A percentile compares a stretch with the other conserved stretches of the same genome.
Evolutionary conservation across 352 stramenopile genomes (phyloP).

Genomic region (Phytophthora citrophthora): DNA sequence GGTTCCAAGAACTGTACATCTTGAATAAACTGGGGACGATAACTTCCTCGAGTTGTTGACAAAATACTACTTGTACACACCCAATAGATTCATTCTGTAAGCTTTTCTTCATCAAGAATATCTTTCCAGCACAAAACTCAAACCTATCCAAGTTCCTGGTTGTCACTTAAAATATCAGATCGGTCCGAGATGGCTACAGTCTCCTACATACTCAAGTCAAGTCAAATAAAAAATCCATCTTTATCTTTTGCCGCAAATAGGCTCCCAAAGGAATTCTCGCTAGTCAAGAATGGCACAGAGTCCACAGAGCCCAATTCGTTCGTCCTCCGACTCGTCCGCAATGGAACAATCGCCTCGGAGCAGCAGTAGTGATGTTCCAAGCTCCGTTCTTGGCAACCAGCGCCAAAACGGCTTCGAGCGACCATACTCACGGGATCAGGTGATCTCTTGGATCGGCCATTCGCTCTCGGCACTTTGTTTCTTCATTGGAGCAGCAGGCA

Average conservation of each 20-base stretch:
- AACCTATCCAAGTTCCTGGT: no score
- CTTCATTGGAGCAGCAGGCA: conserved; percentile 46
- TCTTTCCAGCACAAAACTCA: no score
- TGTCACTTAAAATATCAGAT: conserved; percentile 26
- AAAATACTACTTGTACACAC: no score
- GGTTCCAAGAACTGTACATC: no score
- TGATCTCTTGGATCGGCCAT: conserved; percentile 78
- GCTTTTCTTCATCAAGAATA: no score
- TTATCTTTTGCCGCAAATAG: conserved; percentile 21
- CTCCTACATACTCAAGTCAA: conserved; percentile 9
- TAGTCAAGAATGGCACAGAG: conserved; percentile 9
- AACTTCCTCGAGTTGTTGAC: no score
- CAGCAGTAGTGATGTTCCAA: conserved; percentile 13
- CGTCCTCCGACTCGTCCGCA: conserved; percentile 11
- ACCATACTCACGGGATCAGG: conserved; percentile 80
- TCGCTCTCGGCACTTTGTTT: conserved; percentile 68
- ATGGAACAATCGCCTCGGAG: conserved; percentile 20
- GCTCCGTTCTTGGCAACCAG: conserved; percentile 41
- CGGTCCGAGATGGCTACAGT: conserved; percentile 14
- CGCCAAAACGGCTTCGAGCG: conserved; percentile 74
- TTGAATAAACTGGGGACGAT: no score
- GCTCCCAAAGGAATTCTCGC: not conserved
- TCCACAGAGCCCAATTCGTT: conserved; percentile 7
- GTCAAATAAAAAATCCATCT: conserved; percentile 24
- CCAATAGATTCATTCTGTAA: no score